phyloP scores from a whole-genome alignment of 176 grass and related monocot genomes.

The Themeda triandra region DNA sequence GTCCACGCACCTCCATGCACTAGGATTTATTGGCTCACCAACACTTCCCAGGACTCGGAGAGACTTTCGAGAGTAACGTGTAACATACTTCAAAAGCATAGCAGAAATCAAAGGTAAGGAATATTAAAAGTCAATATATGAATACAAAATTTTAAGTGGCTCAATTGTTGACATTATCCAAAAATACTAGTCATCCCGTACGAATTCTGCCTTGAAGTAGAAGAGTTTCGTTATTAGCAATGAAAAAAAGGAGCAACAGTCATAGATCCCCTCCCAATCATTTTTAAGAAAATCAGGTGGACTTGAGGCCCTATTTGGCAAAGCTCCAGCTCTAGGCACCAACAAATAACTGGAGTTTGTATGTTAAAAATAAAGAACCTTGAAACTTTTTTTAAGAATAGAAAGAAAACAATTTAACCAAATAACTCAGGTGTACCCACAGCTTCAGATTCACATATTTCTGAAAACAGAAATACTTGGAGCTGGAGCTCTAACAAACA shows the following conservation, averaged over 20 bases:
- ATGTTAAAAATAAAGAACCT: not conserved
- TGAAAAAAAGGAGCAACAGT: not conserved
- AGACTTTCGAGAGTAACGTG: slow-evolving; percentile 74
- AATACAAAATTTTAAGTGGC: not conserved
- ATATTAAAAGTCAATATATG: not conserved
- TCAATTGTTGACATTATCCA: slow-evolving; percentile 9
- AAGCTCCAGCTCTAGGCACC: not conserved
- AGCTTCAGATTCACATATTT: not conserved
- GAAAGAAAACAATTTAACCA: not conserved
- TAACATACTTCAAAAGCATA: slow-evolving; percentile 77
- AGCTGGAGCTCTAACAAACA: not conserved
- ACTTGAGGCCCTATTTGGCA: not conserved
- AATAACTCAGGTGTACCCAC: not conserved
- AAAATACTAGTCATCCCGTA: not conserved
- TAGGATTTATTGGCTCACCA: slow-evolving; percentile 97
- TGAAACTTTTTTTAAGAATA: not conserved
- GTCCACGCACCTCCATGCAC: slow-evolving; percentile 81
- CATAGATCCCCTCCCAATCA: not conserved
- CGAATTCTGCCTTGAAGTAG: not conserved
- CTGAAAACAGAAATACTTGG: not conserved
- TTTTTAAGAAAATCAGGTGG: slow-evolving; percentile 12
- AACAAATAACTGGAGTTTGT: not conserved
- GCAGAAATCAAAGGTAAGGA: slow-evolving; percentile 19
- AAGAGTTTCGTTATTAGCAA: slow-evolving; percentile 1
- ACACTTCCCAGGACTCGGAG: slow-evolving; percentile 89